Evolutionary conservation across 805 yeast genomes (phyloP).

Genomic region (Spathaspora hagerdaliae): DNA sequence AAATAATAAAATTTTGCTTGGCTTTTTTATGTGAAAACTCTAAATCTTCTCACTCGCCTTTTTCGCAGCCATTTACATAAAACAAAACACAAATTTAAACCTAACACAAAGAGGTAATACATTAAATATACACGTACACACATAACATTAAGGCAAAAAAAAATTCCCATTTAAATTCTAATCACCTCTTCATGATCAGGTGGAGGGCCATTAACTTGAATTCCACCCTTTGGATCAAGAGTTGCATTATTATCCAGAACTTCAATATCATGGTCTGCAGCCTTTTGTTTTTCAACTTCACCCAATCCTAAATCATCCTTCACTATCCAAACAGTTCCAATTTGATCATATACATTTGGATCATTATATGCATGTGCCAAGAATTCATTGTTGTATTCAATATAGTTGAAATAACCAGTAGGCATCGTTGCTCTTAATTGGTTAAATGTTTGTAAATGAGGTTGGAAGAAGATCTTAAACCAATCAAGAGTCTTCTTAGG

Average conservation of each 20-base stretch:
- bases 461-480: constrained; percentile 42
- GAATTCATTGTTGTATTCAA: constrained; percentile 39
- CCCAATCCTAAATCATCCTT: constrained; percentile 67
- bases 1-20: too few relatives aligned
- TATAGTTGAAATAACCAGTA: constrained; percentile 36
- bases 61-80: too few relatives aligned
- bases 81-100: too few relatives aligned
- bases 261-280: constrained; percentile 50
- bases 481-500: constrained; percentile 22
- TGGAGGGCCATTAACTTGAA: constrained; percentile 58
- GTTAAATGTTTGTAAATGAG: constrained; percentile 45
- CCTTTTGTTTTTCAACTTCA: constrained; percentile 51
- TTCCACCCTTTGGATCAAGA: constrained; percentile 54
- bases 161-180: constrained; percentile 19
- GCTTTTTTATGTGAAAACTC: too few relatives aligned
- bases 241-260: constrained; percentile 57
- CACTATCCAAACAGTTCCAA: constrained; percentile 69
- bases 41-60: too few relatives aligned
- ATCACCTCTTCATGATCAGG: constrained; percentile 60
- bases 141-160: too few relatives aligned
- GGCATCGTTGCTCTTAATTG: constrained; percentile 36
- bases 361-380: constrained; percentile 45
- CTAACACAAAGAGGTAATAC: too few relatives aligned
- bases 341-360: constrained; percentile 53
- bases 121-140: too few relatives aligned